Evolutionary conservation across 805 yeast species (phyloP), one percentile per base, ranked within the genome.

Genomic region (Candida fluviatilis): DNA sequence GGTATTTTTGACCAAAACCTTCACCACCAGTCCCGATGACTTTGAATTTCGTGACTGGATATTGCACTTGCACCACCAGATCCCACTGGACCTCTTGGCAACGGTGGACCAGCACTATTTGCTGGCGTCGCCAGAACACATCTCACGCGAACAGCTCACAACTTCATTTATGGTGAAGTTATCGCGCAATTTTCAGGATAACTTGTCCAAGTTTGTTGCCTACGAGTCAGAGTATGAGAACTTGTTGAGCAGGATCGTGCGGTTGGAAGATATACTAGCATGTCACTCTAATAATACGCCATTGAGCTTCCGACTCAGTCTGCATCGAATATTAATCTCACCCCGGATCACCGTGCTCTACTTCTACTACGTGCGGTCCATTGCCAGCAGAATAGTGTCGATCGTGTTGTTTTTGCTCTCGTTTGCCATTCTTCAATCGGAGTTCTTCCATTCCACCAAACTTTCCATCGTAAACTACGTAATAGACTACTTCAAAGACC

Each of bases 361-460:
- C 36, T 64, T 71, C 45, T 61, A 71, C 40, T 66, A 62, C 33
- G 33, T 76, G 7, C 53, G 66, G 5, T 89, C 90, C 0, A 34
- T 57, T 5, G 29, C 65, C 1, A 69, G 72, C 31, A 61, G 77
- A n/a, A 15, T 69, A 0, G 43, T 62, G 14, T 71, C 86, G 0
- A 38, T 72, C 0, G 11, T 69, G 0, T 51, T 82, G 14, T 66
- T 66, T 10, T 30, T 51, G 0, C 49, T 75, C 4, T 76, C 90
- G 0, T 55, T 78, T 5, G 52, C 78, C 2, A 62, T 87, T 3
- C 69, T 82, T n/a, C 80, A 84, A 61, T 81, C 90, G 14, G 95
- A 87, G 52, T 62, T 82, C 25, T 69, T 83, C 38, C 90, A 85
- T 55, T 84, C 87, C 3, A 78, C 90, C 1, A 64, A 54, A 36